These are phyloP conservation scores for Emmonsiellopsis sp. DNA, from an alignment of 2,329 filamentous ascomycete genomes.

Conservation along the genomic window DNA sequence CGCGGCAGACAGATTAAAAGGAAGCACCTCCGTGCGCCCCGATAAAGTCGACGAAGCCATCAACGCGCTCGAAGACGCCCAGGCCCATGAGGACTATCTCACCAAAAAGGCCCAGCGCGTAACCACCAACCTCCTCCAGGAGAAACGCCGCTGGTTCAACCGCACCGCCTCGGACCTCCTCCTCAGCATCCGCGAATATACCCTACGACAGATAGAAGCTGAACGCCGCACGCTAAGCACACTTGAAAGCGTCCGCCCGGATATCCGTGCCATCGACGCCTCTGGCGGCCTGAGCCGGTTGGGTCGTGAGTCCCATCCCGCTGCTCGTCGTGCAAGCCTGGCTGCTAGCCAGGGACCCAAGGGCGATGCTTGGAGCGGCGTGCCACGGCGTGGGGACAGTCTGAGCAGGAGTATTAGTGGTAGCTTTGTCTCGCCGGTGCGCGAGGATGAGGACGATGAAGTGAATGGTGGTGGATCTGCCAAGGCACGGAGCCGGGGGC, in stretches of 20 bases:
- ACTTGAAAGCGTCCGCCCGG: constrained; percentile 85
- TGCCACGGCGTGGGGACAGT: constrained; percentile 73
- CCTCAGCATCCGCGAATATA: constrained; percentile 79
- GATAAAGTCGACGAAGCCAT: constrained; percentile 99
- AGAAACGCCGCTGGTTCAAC: constrained; percentile 84
- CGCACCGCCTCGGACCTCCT: constrained; percentile 79
- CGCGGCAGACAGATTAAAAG: constrained; percentile 81
- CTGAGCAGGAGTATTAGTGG: constrained; percentile 68
- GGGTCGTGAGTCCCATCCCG: constrained; percentile 78
- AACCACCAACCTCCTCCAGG: constrained; percentile 76
- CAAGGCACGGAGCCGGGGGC: constrained; percentile 39
- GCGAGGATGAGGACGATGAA: constrained; percentile 53
- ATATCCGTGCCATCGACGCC: constrained; percentile 85
- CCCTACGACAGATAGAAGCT: constrained; percentile 87
- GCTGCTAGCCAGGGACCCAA: constrained; percentile 89
- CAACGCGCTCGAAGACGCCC: constrained; percentile 75
- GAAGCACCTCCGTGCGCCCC: constrained; percentile 72
- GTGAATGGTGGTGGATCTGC: constrained; percentile 31
- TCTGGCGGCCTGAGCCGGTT: constrained; percentile 83
- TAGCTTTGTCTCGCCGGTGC: constrained; percentile 56
- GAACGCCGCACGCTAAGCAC: constrained; percentile 86
- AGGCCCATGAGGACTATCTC: constrained; percentile 70
- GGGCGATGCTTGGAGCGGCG: constrained; percentile 96
- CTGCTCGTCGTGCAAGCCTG: constrained; percentile 62
- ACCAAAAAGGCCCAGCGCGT: constrained; percentile 80